Evolutionary conservation across 2,329 filamentous ascomycete genomes (phyloP).

Genomic region (Colletotrichum theobromicola): DNA sequence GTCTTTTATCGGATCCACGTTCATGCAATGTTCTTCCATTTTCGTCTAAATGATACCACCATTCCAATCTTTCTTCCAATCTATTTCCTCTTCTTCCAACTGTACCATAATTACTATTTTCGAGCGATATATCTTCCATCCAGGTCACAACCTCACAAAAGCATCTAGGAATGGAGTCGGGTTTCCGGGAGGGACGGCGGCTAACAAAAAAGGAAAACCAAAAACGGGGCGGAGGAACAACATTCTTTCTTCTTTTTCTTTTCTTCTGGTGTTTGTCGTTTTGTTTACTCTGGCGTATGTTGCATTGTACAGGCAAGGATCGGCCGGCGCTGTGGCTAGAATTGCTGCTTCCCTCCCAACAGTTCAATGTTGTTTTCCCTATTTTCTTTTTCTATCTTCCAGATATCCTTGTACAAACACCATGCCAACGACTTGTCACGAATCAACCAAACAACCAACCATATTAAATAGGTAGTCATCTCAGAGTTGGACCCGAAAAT

Average conservation of each 20-base stretch:
- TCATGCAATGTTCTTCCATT: not conserved
- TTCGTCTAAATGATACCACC: conserved; percentile 15
- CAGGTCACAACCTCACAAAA: not conserved
- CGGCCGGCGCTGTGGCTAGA: not conserved
- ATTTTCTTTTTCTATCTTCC: not conserved
- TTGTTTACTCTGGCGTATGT: not conserved
- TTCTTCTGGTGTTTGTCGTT: not conserved
- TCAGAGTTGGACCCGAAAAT: not conserved
- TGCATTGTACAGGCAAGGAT: not conserved
- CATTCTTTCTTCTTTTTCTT: not conserved
- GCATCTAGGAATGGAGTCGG: not conserved
- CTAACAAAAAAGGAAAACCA: not conserved
- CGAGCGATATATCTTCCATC: not conserved
- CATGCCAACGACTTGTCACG: conserved; percentile 4
- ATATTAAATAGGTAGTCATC: not conserved
- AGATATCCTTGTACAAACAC: conserved; percentile 14
- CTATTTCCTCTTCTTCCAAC: not conserved
- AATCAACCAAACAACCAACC: not conserved
- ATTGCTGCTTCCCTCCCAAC: not conserved
- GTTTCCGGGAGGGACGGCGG: not conserved
- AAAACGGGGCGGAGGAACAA: not conserved
- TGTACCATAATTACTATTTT: not conserved
- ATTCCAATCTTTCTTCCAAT: not conserved
- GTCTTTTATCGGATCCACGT: not conserved
- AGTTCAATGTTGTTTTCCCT: not conserved